Evolutionary conservation across 164 flowering plant species (phyloP).

Genomic region (Sextonia rubra): DNA sequence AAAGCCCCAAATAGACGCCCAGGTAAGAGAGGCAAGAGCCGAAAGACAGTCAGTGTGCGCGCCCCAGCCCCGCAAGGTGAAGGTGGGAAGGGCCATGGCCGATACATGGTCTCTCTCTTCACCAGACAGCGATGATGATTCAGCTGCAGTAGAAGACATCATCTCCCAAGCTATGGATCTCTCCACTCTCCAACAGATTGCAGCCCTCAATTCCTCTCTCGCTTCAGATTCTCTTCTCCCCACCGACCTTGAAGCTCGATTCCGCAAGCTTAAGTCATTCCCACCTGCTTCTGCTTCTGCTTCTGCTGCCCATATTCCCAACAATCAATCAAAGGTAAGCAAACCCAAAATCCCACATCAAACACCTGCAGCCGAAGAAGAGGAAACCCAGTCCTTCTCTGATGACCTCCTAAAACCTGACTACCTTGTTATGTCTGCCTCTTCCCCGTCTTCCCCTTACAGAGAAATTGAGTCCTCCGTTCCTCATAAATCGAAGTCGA

Average conservation of each 20-base stretch:
- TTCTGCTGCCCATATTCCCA: not conserved
- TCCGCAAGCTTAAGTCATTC: conserved; percentile 65
- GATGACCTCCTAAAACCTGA: not conserved
- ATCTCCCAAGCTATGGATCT: conserved; percentile 56
- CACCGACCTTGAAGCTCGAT: conserved; percentile 55
- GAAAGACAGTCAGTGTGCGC: too few relatives aligned
- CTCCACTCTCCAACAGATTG: conserved; percentile 55
- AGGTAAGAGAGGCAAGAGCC: too few relatives aligned
- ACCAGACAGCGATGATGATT: conserved; percentile 45
- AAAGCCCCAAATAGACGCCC: too few relatives aligned
- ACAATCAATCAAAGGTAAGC: not conserved
- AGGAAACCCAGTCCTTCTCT: not conserved
- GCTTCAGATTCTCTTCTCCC: conserved; percentile 53
- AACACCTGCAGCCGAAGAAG: not conserved
- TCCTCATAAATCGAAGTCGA: not conserved
- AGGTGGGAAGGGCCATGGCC: too few relatives aligned
- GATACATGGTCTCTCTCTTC: conserved; percentile 18
- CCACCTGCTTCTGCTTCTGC: conserved; percentile 22
- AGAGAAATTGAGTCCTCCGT: not conserved
- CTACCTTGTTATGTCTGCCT: not conserved
- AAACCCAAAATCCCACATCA: conserved; percentile 3
- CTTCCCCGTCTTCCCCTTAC: not conserved
- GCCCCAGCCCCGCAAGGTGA: too few relatives aligned
- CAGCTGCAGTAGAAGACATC: conserved; percentile 51
- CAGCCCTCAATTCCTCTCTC: conserved; percentile 58